Conservation (phyloP, 2,329 filamentous ascomycete species). For the Penicillium expansum region DNA sequence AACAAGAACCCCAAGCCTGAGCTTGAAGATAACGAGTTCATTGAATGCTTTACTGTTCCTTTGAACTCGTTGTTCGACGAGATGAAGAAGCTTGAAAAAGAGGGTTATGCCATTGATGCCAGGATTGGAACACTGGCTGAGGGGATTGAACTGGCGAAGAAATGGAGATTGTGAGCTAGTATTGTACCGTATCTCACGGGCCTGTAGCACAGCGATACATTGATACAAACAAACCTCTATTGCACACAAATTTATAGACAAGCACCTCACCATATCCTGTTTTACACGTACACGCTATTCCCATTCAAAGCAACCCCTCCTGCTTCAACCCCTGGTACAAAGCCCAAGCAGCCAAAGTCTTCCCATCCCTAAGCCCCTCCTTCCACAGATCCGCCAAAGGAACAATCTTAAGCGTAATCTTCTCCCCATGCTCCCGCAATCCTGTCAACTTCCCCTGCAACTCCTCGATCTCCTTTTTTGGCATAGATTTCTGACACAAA, state of each 20-base stretch:
- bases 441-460: constrained; percentile 56
- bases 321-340: constrained; percentile 53
- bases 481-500: constrained; percentile 54
- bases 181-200: not conserved
- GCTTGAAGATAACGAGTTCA: constrained; percentile 78
- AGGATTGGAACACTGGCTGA: constrained; percentile 75
- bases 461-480: constrained; percentile 47
- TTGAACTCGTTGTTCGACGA: constrained; percentile 63
- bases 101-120: constrained; percentile 77
- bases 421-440: constrained; percentile 55
- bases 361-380: constrained; percentile 55
- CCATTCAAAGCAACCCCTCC: constrained; percentile 44
- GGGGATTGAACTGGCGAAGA: constrained; percentile 70
- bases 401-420: constrained; percentile 58
- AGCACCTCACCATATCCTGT: not conserved
- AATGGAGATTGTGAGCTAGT: constrained; percentile 26
- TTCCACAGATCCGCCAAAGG: constrained; percentile 53
- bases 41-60: constrained; percentile 71
- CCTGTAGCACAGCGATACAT: not conserved
- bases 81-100: constrained; percentile 62
- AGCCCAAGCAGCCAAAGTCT: constrained; percentile 55
- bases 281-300: not conserved
- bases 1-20: constrained; percentile 68
- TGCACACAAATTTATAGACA: not conserved
- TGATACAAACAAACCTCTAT: not conserved